Conservation (phyloP, 1,284 basidiomycete genomes). For the Volvariella volvacea region DNA sequence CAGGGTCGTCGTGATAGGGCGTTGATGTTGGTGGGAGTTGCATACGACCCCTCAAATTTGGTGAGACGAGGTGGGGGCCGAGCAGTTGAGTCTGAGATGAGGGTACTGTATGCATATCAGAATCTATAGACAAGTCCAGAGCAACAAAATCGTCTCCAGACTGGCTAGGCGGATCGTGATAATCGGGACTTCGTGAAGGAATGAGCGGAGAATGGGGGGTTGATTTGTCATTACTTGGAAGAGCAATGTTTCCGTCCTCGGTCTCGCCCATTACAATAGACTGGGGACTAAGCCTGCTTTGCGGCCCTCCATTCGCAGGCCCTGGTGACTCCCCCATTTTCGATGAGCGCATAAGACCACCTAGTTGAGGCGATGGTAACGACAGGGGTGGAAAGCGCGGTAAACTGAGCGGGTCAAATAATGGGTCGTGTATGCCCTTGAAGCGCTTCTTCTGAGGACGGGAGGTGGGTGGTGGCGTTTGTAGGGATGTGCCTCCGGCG, state of each 20-base stretch:
- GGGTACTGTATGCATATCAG: constrained; percentile 2
- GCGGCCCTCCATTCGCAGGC: no score
- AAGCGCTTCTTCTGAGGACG: background rate
- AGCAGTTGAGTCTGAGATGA: constrained; percentile 8
- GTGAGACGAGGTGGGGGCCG: constrained; percentile 1
- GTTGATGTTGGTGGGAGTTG: constrained; percentile 3
- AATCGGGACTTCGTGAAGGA: constrained; percentile 11
- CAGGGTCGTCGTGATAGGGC: constrained; percentile 1
- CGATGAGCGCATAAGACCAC: no score
- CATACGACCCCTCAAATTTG: constrained; percentile 1
- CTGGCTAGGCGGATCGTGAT: constrained; percentile 6
- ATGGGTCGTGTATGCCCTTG: background rate
- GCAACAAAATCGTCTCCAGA: constrained; percentile 6
- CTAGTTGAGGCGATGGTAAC: background rate
- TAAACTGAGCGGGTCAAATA: background rate
- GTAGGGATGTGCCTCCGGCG: background rate
- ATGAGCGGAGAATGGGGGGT: background rate
- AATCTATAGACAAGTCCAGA: background rate
- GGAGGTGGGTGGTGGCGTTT: background rate
- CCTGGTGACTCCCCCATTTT: no score
- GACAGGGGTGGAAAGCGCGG: background rate
- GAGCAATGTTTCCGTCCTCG: background rate
- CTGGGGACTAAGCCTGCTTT: no score
- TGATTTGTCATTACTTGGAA: background rate
- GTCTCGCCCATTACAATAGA: background rate